Base-by-base conservation (phyloP, 2,329 filamentous ascomycete genomes). In the Aspergillus calidoustus region DNA sequence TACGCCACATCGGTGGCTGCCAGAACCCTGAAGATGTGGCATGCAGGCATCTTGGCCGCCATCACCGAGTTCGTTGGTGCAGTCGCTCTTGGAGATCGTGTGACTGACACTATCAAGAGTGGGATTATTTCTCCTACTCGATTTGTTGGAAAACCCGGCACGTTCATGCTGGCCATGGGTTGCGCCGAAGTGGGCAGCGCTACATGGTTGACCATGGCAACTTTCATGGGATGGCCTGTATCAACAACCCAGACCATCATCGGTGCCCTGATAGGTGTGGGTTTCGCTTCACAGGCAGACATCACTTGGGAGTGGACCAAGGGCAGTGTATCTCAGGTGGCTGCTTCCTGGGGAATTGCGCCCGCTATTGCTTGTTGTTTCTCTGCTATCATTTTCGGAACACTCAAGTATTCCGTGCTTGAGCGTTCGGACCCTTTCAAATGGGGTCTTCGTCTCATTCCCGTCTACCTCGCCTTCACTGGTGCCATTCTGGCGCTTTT, bases 401-500 rank as follows among this genome's bases (percentile, higher is more conserved):
- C 76, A 5, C 73, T 84, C 69, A 85, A 85, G 72, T 78, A 81
- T 64, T 65, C 74, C 8, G 82, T 85, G 3, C 81, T 84, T 34
- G 77, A 83, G 65, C 81, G 82, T 59, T 68, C 71, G 23, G 81
- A 84, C 58, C 76, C 82, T 0, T 78, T 84, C 62, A 80, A 81
- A 56, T 81, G 80, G 77, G 82, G 78, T 2, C 77, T 85, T 71
- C 78, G 76, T 51, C 72, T 82, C 41, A 80, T 82, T 41, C 81
- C 83, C 3, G 72, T 80, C 69, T 85, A 83, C 69, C 79, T 84
- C 57, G 77, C 81, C 52, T 66, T 80, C 53, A 83, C 83, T 0
- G 81, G 76, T 48, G 81, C 76, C n/a, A 64, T 84, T 54, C 79
- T 83, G 46, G 81, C 82, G 4, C 76, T 91, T 71, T 84, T 90